A percentile compares a stretch with the other conserved stretches of the same genome.
phyloP scores from a whole-genome alignment of 1,284 basidiomycete genomes.

The Afroboletus lepidellus region DNA sequence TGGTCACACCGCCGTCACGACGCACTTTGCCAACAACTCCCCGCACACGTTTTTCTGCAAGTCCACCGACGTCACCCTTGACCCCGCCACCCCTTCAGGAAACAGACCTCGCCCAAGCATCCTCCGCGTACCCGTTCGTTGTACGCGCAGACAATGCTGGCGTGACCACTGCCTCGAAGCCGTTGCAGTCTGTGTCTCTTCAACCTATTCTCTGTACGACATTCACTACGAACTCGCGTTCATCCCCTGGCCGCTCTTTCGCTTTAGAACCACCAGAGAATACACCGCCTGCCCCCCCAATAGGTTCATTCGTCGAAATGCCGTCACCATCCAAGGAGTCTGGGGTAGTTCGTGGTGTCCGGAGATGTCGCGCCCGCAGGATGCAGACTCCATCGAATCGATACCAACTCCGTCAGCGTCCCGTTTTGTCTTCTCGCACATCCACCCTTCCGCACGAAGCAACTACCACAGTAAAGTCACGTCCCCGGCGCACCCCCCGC shows the following conservation, averaged over 20 bases:
- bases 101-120: conserved; percentile 46
- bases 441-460: conserved; percentile 13
- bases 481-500: conserved; percentile 17
- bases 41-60: conserved; percentile 11
- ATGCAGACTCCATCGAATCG: conserved; percentile 19
- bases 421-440: conserved; percentile 15
- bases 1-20: conserved; percentile 10
- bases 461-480: conserved; percentile 11
- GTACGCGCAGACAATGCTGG: conserved; percentile 39
- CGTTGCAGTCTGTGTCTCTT: conserved; percentile 33
- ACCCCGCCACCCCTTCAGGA: conserved; percentile 39
- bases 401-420: conserved; percentile 33
- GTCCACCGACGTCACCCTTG: conserved; percentile 27
- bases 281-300: conserved; percentile 8
- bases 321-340: conserved; percentile 11
- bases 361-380: conserved; percentile 14
- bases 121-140: conserved; percentile 53
- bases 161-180: conserved; percentile 38
- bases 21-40: conserved; percentile 4
- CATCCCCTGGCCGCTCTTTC: conserved; percentile 12
- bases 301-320: conserved; percentile 12
- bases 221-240: conserved; percentile 34
- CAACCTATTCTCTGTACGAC: conserved; percentile 38
- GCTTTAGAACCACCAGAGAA: conserved; percentile 5
- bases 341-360: conserved; percentile 3